Conservation (phyloP, 2,329 filamentous ascomycete species). For the Aspergillus novofumigatus region DNA sequence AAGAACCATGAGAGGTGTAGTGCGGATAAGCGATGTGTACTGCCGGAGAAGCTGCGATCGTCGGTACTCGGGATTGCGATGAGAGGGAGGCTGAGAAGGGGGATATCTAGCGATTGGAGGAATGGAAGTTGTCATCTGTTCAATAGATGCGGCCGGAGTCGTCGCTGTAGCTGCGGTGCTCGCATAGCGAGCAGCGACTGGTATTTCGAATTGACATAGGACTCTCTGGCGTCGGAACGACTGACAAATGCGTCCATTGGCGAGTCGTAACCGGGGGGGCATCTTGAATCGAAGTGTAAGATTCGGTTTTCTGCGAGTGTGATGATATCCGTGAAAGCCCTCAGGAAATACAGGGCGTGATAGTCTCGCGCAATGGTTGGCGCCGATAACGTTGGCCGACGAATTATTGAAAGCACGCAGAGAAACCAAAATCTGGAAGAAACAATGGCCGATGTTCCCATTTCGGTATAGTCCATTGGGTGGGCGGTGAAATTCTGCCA, state of each 20-base stretch:
- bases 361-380: background rate
- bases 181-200: constrained; percentile 37
- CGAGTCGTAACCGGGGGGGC: constrained; percentile 51
- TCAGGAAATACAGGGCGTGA: background rate
- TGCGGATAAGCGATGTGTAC: constrained; percentile 83
- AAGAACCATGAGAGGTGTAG: constrained; percentile 77
- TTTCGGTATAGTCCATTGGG: constrained; percentile 10
- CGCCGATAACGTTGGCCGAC: background rate
- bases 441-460: constrained; percentile 10
- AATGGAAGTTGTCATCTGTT: constrained; percentile 43
- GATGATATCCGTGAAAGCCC: background rate
- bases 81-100: constrained; percentile 76
- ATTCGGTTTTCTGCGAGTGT: background rate
- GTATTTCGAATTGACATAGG: constrained; percentile 35
- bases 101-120: constrained; percentile 50
- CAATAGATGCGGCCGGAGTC: constrained; percentile 50
- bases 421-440: constrained; percentile 15
- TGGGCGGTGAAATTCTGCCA: constrained; percentile 25
- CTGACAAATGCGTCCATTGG: constrained; percentile 30
- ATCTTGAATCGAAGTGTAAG: constrained; percentile 33
- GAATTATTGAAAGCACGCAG: background rate
- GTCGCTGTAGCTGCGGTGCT: constrained; percentile 47
- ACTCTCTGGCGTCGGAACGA: constrained; percentile 34
- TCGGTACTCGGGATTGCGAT: constrained; percentile 78
- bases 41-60: constrained; percentile 85